phyloP scores from a whole-genome alignment of 148 eudicot genomes.

The Persicaria maculosa region DNA sequence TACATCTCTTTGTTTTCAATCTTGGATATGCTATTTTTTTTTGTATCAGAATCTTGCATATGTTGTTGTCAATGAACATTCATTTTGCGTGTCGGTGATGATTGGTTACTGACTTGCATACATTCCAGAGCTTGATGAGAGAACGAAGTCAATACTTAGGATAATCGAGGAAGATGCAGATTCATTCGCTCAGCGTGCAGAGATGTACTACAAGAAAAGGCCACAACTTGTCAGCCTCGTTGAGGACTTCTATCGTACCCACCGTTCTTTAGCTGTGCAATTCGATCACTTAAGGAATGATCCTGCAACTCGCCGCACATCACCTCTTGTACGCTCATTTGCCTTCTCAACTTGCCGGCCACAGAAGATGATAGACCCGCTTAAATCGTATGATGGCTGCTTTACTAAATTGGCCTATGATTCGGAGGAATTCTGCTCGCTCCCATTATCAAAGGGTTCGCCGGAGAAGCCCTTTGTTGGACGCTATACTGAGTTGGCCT shows the following conservation, averaged over 20 bases:
- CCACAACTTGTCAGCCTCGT: slow-evolving; percentile 75
- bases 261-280: slow-evolving; percentile 76
- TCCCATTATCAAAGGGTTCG: neutral
- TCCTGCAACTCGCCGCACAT: slow-evolving; percentile 31
- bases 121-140: slow-evolving; percentile 61
- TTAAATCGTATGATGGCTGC: neutral
- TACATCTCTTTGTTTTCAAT: neutral
- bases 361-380: neutral
- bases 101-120: neutral
- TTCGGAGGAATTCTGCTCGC: neutral
- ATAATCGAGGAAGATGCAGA: slow-evolving; percentile 88
- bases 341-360: slow-evolving; percentile 26
- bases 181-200: slow-evolving; percentile 89
- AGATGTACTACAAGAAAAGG: slow-evolving; percentile 90
- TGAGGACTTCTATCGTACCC: slow-evolving; percentile 69
- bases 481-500: neutral
- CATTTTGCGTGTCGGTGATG: neutral
- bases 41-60: too few species aligned
- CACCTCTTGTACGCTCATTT: slow-evolving; percentile 39
- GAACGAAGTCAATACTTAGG: slow-evolving; percentile 61
- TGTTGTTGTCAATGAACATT: neutral
- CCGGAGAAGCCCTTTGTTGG: slow-evolving; percentile 4
- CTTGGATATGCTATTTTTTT: neutral
- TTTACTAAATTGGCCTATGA: neutral
- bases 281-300: slow-evolving; percentile 61